Base-by-base conservation (phyloP, 371 early-diverging fungal genomes). In the Mucor piriformis region DNA sequence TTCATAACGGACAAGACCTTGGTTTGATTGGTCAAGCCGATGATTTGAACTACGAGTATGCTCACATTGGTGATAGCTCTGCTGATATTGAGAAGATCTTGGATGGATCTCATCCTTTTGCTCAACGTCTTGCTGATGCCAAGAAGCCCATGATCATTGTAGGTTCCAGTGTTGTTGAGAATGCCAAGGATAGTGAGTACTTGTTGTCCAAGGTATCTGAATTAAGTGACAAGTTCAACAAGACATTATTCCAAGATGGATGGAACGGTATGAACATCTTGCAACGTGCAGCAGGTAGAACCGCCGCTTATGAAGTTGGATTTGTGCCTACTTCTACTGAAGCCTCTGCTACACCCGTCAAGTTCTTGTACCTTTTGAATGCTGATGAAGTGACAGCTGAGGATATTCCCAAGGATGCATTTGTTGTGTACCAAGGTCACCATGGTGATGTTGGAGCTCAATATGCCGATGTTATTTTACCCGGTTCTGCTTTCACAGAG, bases 341-440 rank as follows among this genome's bases (percentile, higher is more conserved):
- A 10, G 65, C 76, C 5, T 58, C 80, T 33, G 61, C 72, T 18
- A 63, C 73, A 3, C 65, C 76, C 40, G 66, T 86, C 66, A 84
- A 90, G 67, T 92, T 97, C 64, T 72, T 97, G 20, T 97, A 96
- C 82, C 86, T 97, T 52, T 86, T 97, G 63, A 89, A 90, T 55
- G 96, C 98, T 49, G 98, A 97, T 72, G 93, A 96, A 52, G 70
- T 95, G 62, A 54, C 69, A 16, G 72, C 88, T 24, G 62, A 74
- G 27, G 91, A 90, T 64, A 83, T 96, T 32, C 92, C 96, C 63
- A 83, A 86, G 74, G 88, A 91, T 70, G 94, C 96, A 21, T 98
- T 98, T 74, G 97, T 98, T 21, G 94, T 98, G 52, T 98, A 98
- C 82, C 97, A 97, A 78, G 98, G 98, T 32, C 97, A 97, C 79